These are phyloP conservation scores for Dactylellina parvicollis DNA, from an alignment of 2,329 filamentous ascomycete genomes.

Conservation along the genomic window DNA sequence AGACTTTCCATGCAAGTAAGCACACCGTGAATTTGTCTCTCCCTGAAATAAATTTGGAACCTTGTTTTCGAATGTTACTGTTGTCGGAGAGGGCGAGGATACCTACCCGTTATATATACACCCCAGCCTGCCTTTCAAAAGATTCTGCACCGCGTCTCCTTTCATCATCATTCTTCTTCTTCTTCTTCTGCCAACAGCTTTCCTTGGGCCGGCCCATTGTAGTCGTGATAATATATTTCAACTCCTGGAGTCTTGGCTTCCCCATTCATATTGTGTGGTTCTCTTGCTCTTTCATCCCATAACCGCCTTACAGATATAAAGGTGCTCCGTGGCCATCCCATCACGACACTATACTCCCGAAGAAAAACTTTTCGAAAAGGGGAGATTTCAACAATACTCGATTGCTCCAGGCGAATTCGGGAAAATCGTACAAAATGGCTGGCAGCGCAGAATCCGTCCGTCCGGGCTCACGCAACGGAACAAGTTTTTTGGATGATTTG, in stretches of 20 bases:
- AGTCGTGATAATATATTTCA: conserved; percentile 31
- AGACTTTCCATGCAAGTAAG: conserved; percentile 35
- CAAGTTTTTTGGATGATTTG: conserved; percentile 48
- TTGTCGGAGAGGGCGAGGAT: conserved; percentile 12
- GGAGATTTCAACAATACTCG: too few relatives aligned
- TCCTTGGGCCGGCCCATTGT: conserved; percentile 41
- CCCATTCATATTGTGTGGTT: too few relatives aligned
- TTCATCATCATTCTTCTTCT: background rate
- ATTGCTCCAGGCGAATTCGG: too few relatives aligned
- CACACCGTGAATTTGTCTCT: conserved; percentile 33
- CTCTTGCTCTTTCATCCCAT: conserved; percentile 14
- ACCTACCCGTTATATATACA: conserved; percentile 39
- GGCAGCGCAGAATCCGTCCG: background rate
- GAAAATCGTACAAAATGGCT: too few relatives aligned
- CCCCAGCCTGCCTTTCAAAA: conserved; percentile 5
- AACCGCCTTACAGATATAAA: too few relatives aligned
- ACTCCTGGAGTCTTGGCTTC: conserved; percentile 2
- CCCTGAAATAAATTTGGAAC: conserved; percentile 48
- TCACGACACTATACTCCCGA: background rate
- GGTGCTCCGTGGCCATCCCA: background rate
- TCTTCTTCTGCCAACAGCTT: conserved; percentile 7
- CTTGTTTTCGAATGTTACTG: conserved; percentile 24
- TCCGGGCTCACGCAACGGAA: conserved; percentile 6
- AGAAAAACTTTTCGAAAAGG: background rate
- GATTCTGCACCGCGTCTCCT: conserved; percentile 4